Evolutionary conservation across 164 flowering plant species (phyloP).

Genomic region (Magnolia officinalis): DNA sequence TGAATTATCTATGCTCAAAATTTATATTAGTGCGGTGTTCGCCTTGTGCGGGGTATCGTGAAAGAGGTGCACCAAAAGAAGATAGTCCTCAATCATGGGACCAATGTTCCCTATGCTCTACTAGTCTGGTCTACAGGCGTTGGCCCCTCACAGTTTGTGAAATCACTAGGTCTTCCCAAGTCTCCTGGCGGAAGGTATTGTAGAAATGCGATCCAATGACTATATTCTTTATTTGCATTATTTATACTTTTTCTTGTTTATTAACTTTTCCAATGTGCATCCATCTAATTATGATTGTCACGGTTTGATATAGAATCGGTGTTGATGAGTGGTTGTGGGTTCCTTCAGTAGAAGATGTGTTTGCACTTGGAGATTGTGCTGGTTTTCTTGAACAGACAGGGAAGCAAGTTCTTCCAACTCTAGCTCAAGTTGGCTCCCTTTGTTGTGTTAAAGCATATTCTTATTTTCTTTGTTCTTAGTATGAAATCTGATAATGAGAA

Average conservation of each 20-base stretch:
- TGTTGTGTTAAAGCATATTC: not conserved
- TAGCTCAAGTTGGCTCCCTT: slow-evolving; percentile 63
- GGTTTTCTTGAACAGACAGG: slow-evolving; percentile 83
- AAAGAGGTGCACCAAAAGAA: slow-evolving; percentile 75
- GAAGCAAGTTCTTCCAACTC: slow-evolving; percentile 75
- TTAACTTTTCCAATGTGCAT: no score
- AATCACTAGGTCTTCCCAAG: slow-evolving; percentile 63
- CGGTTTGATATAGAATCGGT: slow-evolving; percentile 54
- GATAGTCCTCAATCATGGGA: slow-evolving; percentile 71
- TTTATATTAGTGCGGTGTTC: slow-evolving; percentile 61
- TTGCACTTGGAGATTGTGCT: slow-evolving; percentile 88
- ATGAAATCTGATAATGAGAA: no score
- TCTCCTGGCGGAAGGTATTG: slow-evolving; percentile 75
- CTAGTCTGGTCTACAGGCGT: slow-evolving; percentile 95
- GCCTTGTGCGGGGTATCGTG: slow-evolving; percentile 63
- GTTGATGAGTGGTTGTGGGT: slow-evolving; percentile 78
- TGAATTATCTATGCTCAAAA: slow-evolving; percentile 6
- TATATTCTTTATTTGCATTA: not conserved
- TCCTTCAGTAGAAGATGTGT: slow-evolving; percentile 82
- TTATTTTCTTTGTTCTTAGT: not conserved
- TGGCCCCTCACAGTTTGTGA: slow-evolving; percentile 72
- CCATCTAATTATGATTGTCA: not conserved
- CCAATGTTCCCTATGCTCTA: slow-evolving; percentile 76
- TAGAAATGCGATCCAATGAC: not conserved
- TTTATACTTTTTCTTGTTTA: no score